Evolutionary conservation across 2,329 filamentous ascomycete genomes (phyloP), one percentile per base, ranked within the genome.

Genomic region (Stylonectria norvegica): DNA sequence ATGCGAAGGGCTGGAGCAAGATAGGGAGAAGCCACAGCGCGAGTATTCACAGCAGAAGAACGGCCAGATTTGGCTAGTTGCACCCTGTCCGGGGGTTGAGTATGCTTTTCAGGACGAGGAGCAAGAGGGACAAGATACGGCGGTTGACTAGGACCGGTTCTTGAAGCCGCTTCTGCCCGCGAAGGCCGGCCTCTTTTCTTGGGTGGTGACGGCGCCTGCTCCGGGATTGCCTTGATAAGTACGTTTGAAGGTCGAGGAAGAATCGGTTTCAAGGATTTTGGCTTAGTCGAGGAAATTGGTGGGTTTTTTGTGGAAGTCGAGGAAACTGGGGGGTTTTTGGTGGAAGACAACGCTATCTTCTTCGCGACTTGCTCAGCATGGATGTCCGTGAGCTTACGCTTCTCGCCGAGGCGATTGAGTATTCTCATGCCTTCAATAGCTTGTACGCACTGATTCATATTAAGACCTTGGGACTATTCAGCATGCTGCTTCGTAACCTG

Each of bases 141-240:
- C n/a, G n/a, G n/a, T n/a, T n/a, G n/a, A n/a, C n/a, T n/a, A n/a
- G n/a, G n/a, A n/a, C n/a, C n/a, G n/a, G n/a, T n/a, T n/a, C n/a
- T n/a, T n/a, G n/a, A n/a, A n/a, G n/a, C n/a, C n/a, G n/a, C 70
- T 39, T 72, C 70, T 10, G 66, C 63, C 39, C 70, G 66, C 9
- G 70, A 66, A 4, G 71, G 71, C 27, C 71, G 63, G 2, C 71
- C 71, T 43, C 70, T 64, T 53, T 72, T 73, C 49, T 64, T 70
- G n/a, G 59, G 45, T 2, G 40, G 40, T 9, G 47, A 32, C 8
- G 46, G 42, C 12, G 42, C 20, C 5, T 34, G 42, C n/a, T n/a
- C n/a, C n/a, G n/a, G n/a, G n/a, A n/a, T n/a, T n/a, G n/a, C n/a
- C n/a, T n/a, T n/a, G n/a, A n/a, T n/a, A n/a, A 35, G 27, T 6